Base-by-base conservation (phyloP, 1,139 yeast genomes). In the Yamadazyma dendronema region DNA sequence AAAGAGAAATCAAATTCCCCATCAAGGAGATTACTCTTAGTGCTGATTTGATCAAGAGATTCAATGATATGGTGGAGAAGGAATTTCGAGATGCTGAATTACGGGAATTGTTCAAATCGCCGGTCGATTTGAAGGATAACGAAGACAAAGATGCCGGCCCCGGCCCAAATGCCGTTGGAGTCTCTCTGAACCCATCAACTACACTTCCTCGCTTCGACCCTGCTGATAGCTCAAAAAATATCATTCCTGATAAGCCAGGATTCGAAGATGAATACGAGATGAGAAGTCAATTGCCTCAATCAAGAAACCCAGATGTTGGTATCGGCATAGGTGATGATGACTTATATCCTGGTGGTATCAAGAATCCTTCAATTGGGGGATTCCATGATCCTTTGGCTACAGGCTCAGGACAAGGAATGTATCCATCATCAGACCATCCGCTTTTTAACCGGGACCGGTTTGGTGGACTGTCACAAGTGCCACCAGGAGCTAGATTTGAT, bases 191-290 rank as follows among this genome's bases (percentile, higher is more conserved):
- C n/a, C n/a, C n/a, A n/a, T n/a, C n/a, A n/a, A n/a, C n/a, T n/a
- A n/a, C n/a, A n/a, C n/a, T 35, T 10, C 35, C 39, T 3, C 27
- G 17, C 8, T 35, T 43, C 28, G 49, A 43, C 31, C 33, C 46
- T 2, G 49, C 44, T n/a, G 34, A 33, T 24, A 35, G 47, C 6
- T 32, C 32, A 4, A 30, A 29, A 14, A 30, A 27, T n/a, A 30
- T 16, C 21, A 33, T 43, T 13, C 43, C 47, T 24, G 77, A 70
- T 44, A 72, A 72, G 57, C 83, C 83, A 1, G 74, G 69, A 15
- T 78, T 78, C 52, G 83, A 78, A 30, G 82, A 77, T 51, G 83
- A 78, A 48, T 72, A 73, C 44, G 74, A 75, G 46, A 58, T 74
- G 37, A 47, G 44, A 33, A 5, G 27, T 46, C 14, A 27, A 28